Evolutionary conservation across 2,329 filamentous ascomycete genomes (phyloP), one percentile per base, ranked within the genome.

Genomic region (Hypoxylon sp.): DNA sequence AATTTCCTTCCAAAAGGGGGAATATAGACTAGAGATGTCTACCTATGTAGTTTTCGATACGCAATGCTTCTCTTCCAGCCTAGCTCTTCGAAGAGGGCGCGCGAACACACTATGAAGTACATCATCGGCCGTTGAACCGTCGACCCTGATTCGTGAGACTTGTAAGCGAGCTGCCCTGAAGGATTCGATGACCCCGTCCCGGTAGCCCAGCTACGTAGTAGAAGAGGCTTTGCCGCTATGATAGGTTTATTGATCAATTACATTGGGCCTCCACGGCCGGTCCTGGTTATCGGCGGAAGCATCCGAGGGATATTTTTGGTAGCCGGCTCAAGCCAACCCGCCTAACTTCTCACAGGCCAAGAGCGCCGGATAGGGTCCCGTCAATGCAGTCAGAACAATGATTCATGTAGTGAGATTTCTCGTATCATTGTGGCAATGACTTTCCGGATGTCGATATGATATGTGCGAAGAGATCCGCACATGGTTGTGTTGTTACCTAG

Each of bases 171-270:
- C 48, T 47, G 15, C 49, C 44, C 19, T 37, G 65, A 62, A 67
- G 62, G 65, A 67, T 67, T 62, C 32, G 26, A 51, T 22, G 58
- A 20, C 54, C 62, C 62, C 49, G 39, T 59, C 46, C 51, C 51
- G 55, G 62, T 47, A 56, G 43, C 34, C 28, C 34, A 51, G 11
- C 52, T 34, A n/a, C n/a, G n/a, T n/a, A n/a, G n/a, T n/a, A 44
- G 30, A 56, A 15, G 34, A 19, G 54, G 50, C 30, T 28, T 52
- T 54, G 44, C 6, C 46, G 46, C 30, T 53, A 34, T 56, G 48
- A 54, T 59, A 46, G 49, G 56, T 48, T 50, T 56, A 20, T 17
- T 20, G 37, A n/a, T 6, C n/a, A 17, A 41, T 6, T 20, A 54
- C 37, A 57, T 49, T 62, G 56, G 54, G 54, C 28, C 32, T 39